phyloP scores from a whole-genome alignment of 2,329 filamentous ascomycete genomes.

The Pseudogymnoascus verrucosus region DNA sequence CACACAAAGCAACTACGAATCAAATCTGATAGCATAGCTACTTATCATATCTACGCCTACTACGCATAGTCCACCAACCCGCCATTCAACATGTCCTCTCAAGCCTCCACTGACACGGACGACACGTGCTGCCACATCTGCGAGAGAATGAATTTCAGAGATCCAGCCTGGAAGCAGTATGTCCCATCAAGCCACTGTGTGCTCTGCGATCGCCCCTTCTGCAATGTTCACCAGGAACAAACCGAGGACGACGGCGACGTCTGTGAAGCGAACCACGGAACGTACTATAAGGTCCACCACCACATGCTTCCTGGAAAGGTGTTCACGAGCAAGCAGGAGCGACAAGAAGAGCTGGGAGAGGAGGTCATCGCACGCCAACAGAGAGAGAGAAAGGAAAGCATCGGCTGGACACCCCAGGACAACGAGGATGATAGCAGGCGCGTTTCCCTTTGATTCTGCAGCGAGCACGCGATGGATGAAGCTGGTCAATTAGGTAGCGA shows the following conservation, averaged over 20 bases:
- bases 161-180: not conserved
- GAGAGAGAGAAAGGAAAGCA: constrained; percentile 4
- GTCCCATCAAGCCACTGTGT: constrained; percentile 3
- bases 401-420: not conserved
- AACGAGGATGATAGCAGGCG: not conserved
- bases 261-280: constrained; percentile 2
- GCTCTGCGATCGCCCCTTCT: not conserved
- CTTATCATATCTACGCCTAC: not conserved
- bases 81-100: not conserved
- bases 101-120: not conserved
- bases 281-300: not conserved
- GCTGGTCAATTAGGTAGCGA: not conserved
- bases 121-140: constrained; percentile 8
- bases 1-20: not conserved
- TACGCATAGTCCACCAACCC: not conserved
- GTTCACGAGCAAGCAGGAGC: constrained; percentile 6
- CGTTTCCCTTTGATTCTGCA: not conserved
- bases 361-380: not conserved
- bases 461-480: not conserved
- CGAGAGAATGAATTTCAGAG: constrained; percentile 2
- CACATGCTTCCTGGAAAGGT: constrained; percentile 2
- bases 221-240: not conserved
- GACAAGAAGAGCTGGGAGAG: not conserved
- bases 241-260: not conserved
- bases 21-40: not conserved